phyloP scores from a whole-genome alignment of 345 rosid species.

The Raphanus sativus region DNA sequence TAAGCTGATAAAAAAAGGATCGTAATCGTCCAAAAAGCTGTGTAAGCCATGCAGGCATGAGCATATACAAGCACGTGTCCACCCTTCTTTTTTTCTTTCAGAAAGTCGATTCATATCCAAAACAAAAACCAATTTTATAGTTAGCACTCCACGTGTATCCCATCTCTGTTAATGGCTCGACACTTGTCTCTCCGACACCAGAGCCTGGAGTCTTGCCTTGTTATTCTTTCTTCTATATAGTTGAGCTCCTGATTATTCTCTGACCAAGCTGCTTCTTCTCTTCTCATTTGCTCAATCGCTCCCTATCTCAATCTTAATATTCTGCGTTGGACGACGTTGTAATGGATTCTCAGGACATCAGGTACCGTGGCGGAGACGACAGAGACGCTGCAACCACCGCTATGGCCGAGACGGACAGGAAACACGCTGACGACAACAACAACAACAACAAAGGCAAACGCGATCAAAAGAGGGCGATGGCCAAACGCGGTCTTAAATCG shows the following conservation, averaged over 20 bases:
- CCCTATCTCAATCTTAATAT: background rate
- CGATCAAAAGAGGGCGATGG: constrained; percentile 55
- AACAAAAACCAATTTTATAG: background rate
- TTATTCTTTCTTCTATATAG: constrained; percentile 2
- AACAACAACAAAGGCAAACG: constrained; percentile 29
- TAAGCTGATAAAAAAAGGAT: background rate
- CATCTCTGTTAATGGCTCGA: constrained; percentile 8
- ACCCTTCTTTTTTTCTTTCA: background rate
- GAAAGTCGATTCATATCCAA: background rate
- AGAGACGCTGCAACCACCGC: constrained; percentile 27
- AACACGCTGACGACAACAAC: constrained; percentile 22
- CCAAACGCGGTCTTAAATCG: constrained; percentile 69
- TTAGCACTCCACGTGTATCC: constrained; percentile 20
- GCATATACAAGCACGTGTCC: constrained; percentile 29
- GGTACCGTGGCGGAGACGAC: constrained; percentile 49
- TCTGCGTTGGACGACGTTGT: background rate
- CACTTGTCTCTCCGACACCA: constrained; percentile 42
- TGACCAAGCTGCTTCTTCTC: constrained; percentile 19
- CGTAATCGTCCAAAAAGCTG: constrained; percentile 1
- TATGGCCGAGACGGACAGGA: constrained; percentile 21
- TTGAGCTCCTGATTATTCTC: constrained; percentile 8
- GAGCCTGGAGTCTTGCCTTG: constrained; percentile 3
- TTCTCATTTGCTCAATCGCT: background rate
- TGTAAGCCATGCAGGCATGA: constrained; percentile 4
- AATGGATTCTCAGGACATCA: constrained; percentile 64